These are phyloP conservation scores for Kalmanozyma brasiliensis DNA, from an alignment of 1,284 basidiomycete genomes.

Conservation along the genomic window DNA sequence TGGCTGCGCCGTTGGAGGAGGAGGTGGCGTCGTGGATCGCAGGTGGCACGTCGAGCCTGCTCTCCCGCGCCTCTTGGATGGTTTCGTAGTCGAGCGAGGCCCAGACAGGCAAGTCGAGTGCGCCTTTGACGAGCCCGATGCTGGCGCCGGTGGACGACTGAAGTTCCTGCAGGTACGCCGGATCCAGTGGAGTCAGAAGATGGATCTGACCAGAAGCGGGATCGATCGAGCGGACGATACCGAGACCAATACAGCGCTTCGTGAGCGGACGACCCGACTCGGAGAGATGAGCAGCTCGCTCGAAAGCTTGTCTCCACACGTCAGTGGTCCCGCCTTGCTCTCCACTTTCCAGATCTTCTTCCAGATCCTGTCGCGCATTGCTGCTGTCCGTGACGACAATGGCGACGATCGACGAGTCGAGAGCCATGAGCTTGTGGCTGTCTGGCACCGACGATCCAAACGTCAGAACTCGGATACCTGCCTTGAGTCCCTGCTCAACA, in stretches of 20 bases:
- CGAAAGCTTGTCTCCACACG: slow-evolving; percentile 42
- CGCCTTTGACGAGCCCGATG: slow-evolving; percentile 82
- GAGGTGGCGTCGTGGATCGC: neutral
- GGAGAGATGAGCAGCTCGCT: slow-evolving; percentile 10
- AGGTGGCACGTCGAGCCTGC: slow-evolving; percentile 23
- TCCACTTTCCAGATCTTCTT: neutral
- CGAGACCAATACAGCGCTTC: slow-evolving; percentile 50
- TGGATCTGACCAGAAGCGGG: slow-evolving; percentile 36
- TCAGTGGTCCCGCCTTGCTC: neutral
- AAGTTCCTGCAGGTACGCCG: slow-evolving; percentile 71
- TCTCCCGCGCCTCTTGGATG: slow-evolving; percentile 42
- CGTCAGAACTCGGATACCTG: slow-evolving; percentile 71
- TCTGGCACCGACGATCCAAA: slow-evolving; percentile 49
- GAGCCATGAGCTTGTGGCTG: slow-evolving; percentile 71
- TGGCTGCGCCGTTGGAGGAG: too few relatives aligned
- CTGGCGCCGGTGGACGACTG: slow-evolving; percentile 68
- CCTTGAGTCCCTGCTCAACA: slow-evolving; percentile 74
- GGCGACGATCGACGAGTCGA: slow-evolving; percentile 84
- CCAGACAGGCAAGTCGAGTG: slow-evolving; percentile 85
- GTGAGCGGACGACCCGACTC: slow-evolving; percentile 3
- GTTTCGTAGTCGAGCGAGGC: slow-evolving; percentile 81
- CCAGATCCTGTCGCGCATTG: slow-evolving; percentile 1
- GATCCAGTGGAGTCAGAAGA: slow-evolving; percentile 64
- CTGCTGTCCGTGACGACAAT: slow-evolving; percentile 31
- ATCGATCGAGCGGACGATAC: slow-evolving; percentile 61